Percentiles rank a stretch among this genome's conserved stretches.
These are phyloP conservation scores for Daldinia sp. DNA, from an alignment of 2,329 filamentous ascomycete genomes.

Conservation along the genomic window DNA sequence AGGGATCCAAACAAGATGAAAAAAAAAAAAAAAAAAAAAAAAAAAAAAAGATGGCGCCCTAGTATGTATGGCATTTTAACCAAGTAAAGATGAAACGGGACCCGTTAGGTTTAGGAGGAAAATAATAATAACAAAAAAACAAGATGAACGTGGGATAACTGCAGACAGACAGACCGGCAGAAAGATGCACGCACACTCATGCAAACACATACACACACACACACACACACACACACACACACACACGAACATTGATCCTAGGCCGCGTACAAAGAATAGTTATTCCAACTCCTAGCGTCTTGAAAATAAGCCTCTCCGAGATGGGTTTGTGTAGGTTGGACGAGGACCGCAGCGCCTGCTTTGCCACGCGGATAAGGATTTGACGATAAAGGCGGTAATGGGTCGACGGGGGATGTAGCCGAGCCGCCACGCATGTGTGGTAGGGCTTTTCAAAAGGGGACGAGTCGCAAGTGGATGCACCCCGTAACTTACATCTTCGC, in stretches of 20 bases:
- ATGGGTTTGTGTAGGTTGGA: constrained; percentile 18
- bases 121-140: constrained; percentile 3
- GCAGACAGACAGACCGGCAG: constrained; percentile 18
- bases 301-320: constrained; percentile 28
- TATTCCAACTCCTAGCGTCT: constrained; percentile 22
- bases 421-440: constrained; percentile 39
- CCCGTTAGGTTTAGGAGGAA: constrained; percentile 10
- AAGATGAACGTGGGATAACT: background rate
- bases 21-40: background rate
- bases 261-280: constrained; percentile 16
- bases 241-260: constrained; percentile 16
- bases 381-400: constrained; percentile 30
- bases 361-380: constrained; percentile 37
- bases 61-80: constrained; percentile 13
- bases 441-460: constrained; percentile 8
- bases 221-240: constrained; percentile 23
- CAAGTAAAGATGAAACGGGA: constrained; percentile 5
- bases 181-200: constrained; percentile 23
- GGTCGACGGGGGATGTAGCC: constrained; percentile 35
- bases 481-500: constrained; percentile 31
- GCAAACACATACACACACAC: constrained; percentile 26
- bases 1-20: constrained; percentile 26
- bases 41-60: constrained; percentile 8
- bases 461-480: constrained; percentile 24
- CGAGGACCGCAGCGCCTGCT: constrained; percentile 15